phyloP scores from a whole-genome alignment of 306 rosid species.

The peach (Prunus persica) region DNA sequence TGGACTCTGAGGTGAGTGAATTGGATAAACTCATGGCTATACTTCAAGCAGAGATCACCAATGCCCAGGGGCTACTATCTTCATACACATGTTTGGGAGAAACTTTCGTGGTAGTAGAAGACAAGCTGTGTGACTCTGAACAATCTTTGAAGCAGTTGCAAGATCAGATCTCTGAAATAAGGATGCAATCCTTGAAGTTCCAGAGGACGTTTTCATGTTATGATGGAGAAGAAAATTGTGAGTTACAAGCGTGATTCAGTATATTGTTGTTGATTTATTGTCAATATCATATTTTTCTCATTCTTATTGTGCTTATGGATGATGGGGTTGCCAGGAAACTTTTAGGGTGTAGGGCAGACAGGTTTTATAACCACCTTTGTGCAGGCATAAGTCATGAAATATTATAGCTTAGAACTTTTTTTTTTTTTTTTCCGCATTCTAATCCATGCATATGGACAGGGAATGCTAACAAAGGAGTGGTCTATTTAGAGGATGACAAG shows the following conservation, averaged over 20 bases:
- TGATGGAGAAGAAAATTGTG: conserved; percentile 50
- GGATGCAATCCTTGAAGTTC: conserved; percentile 51
- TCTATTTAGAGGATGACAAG: conserved; percentile 39
- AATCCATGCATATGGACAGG: conserved; percentile 34
- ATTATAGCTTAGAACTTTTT: neutral
- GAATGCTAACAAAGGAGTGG: conserved; percentile 33
- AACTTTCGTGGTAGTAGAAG: conserved; percentile 35
- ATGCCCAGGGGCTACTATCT: conserved; percentile 36
- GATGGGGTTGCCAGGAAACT: neutral
- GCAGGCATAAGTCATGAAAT: neutral
- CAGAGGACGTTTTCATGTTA: conserved; percentile 44
- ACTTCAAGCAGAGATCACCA: conserved; percentile 45
- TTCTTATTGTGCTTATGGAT: conserved; percentile 11
- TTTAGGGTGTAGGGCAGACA: neutral
- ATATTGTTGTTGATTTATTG: neutral
- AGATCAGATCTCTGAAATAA: conserved; percentile 65
- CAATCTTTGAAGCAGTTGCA: conserved; percentile 53
- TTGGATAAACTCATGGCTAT: conserved; percentile 48
- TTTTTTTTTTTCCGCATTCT: neutral
- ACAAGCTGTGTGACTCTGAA: conserved; percentile 49
- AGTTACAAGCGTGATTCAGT: conserved; percentile 15
- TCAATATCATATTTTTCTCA: neutral
- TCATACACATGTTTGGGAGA: conserved; percentile 41
- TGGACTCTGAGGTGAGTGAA: conserved; percentile 69
- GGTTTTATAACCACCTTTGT: neutral